Evolutionary conservation across 1,284 basidiomycete species (phyloP), one percentile per base, ranked within the genome.

Genomic region (Cerrena zonata): DNA sequence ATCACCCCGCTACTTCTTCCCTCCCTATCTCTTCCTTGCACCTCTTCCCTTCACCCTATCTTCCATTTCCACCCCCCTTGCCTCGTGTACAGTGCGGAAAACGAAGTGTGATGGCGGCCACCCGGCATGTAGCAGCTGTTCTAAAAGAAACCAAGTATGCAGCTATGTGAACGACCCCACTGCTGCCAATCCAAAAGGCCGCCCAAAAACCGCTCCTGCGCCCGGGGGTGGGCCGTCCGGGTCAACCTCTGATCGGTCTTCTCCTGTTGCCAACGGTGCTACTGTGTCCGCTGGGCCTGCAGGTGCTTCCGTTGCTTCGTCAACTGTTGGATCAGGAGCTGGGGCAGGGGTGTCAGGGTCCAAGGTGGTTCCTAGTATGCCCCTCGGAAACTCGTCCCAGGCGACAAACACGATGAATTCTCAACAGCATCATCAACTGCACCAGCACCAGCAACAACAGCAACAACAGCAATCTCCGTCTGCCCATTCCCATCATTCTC

Each of bases 71-170:
- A 15, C 40, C 34, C 34, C 34, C n/a, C 34, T 11, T 34, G 10
- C 25, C 25, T n/a, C 18, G 5, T 5, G 5, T 58, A 37, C 57
- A 89, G 88, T 86, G 27, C 86, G 87, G 51, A 90, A 90, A 70
- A 90, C 88, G 15, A 84, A 87, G 64, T 90, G 87, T 59, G 87
- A 90, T 65, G 87, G 87, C 40, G 82, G 76, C 19, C 85, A 86
- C 62, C 87, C 87, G 26, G 76, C 83, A 25, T 90, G 87, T 63
- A 79, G 84, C 52, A 87, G 86, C 66, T 90, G 87, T 65, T 78
- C 81, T 50, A 81, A 86, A 53, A 74, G 88, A 55, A 76, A 76
- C 42, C 70, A 89, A 61, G 73, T 77, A 47, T 90, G 87, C 73
- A 86, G 82, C 65, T 90, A 90, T 67, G 84, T 83, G 34, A 85